Evolutionary conservation across 805 yeast genomes (phyloP), one percentile per base, ranked within the genome.

Genomic region (Ogataea degrootiae): DNA sequence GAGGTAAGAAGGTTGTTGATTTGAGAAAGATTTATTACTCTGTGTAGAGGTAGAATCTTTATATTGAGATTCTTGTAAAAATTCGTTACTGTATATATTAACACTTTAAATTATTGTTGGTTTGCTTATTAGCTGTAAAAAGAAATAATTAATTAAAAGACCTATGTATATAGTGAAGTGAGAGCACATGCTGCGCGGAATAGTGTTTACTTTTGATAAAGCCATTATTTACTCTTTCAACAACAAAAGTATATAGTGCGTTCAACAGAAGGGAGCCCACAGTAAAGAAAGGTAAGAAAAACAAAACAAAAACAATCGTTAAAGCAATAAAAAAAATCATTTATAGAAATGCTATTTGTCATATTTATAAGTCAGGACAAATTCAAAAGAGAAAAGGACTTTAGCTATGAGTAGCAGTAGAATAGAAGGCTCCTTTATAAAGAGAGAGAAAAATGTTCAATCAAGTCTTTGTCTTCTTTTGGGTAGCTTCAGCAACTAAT

Each of bases 1-100:
- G 99, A 71, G 99, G 99, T 52, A 92, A 92, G 79, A 89, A 89
- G 76, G 78, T 92, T 61, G 90, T 89, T 36, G 98, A 94, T 68
- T 83, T 94, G 62, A 85, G 95, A 68, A 87, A 86, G 72, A 82
- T 88, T 38, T 94, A 92, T 73, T 90, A 89, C 67, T 58, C 68
- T 46, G 58, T 58, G 37, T 59, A 60, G 37, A 54, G 9, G 6
- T 26, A 26, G 31, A 7, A 26, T 26, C 12, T 11, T 26, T 26
- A 9, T 9, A 26, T 26, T 26, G 12, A 26, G 31, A 26, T 26
- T 26, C 31, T 4, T 26, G 31, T 26, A 26, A 26, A 21, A 50
- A 44, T 9, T 14, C 35, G 2, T 33, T 21, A 14, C 14, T 38
- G 37, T 41, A 31, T 26, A 41, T 41, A 41, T 41, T 34, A 9